These are phyloP conservation scores for Panaeolus papilionaceus DNA, from an alignment of 768 basidiomycete genomes.

Conservation along the genomic window DNA sequence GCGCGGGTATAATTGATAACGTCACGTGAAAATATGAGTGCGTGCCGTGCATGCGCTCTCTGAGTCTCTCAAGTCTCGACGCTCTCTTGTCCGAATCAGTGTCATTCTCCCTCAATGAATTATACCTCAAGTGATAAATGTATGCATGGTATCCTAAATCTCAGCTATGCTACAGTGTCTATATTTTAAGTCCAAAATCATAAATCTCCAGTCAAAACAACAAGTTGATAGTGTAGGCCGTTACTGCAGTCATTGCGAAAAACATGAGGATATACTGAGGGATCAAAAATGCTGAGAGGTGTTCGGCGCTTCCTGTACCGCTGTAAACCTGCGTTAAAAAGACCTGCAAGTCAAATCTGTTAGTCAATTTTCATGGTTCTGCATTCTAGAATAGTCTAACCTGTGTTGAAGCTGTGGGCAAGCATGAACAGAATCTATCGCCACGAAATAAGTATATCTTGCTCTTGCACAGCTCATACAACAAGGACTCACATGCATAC, in stretches of 20 bases:
- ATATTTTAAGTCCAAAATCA: not conserved
- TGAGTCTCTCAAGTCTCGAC: no score
- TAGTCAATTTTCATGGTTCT: not conserved
- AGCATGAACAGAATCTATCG: slow-evolving; percentile 60
- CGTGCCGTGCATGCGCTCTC: no score
- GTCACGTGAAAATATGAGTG: slow-evolving; percentile 20
- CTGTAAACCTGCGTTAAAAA: slow-evolving; percentile 71
- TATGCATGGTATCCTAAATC: not conserved
- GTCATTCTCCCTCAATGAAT: no score
- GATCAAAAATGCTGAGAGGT: slow-evolving; percentile 66
- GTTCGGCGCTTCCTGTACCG: slow-evolving; percentile 66
- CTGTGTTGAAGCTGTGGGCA: slow-evolving; percentile 68
- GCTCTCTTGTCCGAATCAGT: no score
- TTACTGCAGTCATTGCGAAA: slow-evolving; percentile 54
- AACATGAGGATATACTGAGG: slow-evolving; percentile 65
- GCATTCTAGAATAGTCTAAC: slow-evolving; percentile 31
- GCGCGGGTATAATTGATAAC: slow-evolving; percentile 26
- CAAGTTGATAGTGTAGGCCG: slow-evolving; percentile 49
- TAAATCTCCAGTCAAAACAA: slow-evolving; percentile 40
- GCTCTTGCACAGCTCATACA: slow-evolving; percentile 5
- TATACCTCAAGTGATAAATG: not conserved
- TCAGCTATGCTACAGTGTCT: no score
- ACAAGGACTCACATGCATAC: slow-evolving; percentile 65
- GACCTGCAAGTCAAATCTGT: slow-evolving; percentile 43
- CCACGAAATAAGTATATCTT: not conserved